Evolutionary conservation across 225 moss, liverwort and hornwort genomes (phyloP).

Genomic region (Pseudisothecium myosuroides): DNA sequence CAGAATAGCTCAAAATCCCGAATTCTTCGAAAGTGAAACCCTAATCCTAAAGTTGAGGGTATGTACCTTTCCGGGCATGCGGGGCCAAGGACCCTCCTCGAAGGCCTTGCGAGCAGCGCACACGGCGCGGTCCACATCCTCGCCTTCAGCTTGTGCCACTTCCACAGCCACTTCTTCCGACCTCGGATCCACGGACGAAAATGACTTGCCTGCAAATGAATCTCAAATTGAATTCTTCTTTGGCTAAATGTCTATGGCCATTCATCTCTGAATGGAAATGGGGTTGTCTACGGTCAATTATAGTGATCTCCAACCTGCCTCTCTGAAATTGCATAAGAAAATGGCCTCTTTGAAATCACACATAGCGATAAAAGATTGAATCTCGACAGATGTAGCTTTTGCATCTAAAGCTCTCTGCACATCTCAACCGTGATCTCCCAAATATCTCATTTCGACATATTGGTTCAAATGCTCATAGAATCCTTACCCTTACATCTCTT

Average conservation of each 20-base stretch:
- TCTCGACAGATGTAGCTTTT: neutral
- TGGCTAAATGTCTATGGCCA: neutral
- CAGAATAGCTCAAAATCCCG: neutral
- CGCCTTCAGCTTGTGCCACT: constrained; percentile 26
- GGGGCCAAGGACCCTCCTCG: constrained; percentile 46
- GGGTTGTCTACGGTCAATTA: neutral
- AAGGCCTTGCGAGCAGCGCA: constrained; percentile 45
- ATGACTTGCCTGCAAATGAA: constrained; percentile 33
- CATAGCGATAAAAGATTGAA: neutral
- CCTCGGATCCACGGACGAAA: constrained; percentile 30
- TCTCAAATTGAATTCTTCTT: neutral
- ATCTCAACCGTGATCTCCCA: neutral
- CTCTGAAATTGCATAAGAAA: neutral
- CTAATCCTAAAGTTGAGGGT: neutral
- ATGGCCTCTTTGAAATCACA: neutral
- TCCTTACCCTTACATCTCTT: neutral
- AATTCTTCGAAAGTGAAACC: neutral
- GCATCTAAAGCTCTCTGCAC: neutral
- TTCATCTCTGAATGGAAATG: neutral
- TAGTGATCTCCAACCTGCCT: neutral
- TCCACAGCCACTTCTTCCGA: constrained; percentile 30
- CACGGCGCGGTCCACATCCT: constrained; percentile 45
- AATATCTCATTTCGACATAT: neutral
- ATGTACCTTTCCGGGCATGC: constrained; percentile 43
- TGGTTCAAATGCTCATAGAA: neutral